phyloP scores from a whole-genome alignment of 2,329 filamentous ascomycete genomes.

The Paramyrothecium roridum region DNA sequence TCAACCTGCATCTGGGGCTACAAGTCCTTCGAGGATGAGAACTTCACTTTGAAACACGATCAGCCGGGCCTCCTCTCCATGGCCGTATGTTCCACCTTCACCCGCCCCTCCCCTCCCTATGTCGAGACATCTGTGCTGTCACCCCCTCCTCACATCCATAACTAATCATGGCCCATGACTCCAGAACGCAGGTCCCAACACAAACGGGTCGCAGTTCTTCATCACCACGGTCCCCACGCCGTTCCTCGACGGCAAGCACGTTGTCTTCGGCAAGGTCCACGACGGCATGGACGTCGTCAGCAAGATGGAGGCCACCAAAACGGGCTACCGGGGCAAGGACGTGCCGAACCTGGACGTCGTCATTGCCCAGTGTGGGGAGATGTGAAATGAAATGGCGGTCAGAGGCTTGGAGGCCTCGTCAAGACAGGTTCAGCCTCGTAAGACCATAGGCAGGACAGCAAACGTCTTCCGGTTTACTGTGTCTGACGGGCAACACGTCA shows the following conservation, averaged over 20 bases:
- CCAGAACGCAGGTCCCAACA: conserved; percentile 86
- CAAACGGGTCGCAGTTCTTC: conserved; percentile 96
- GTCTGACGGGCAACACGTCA: no score
- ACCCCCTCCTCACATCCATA: neutral
- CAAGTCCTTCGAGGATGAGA: conserved; percentile 85
- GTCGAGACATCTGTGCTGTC: neutral
- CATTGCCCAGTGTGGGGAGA: conserved; percentile 87
- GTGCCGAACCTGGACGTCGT: conserved; percentile 81
- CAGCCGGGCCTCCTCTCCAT: conserved; percentile 81
- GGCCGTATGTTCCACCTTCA: conserved; percentile 65
- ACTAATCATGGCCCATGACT: conserved; percentile 4
- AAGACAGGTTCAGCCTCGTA: no score
- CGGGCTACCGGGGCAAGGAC: conserved; percentile 69
- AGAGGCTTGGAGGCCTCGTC: neutral
- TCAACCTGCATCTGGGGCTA: conserved; percentile 85
- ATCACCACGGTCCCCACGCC: conserved; percentile 86
- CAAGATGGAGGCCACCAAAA: conserved; percentile 91
- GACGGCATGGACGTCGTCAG: conserved; percentile 87
- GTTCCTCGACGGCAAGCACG: conserved; percentile 89
- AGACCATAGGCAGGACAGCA: no score
- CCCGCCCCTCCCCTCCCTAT: no score
- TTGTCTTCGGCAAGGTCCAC: conserved; percentile 88
- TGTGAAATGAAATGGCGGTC: conserved; percentile 48
- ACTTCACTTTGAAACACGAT: conserved; percentile 78
- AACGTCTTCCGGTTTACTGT: no score